A percentile compares a stretch with the other conserved stretches of the same genome.
Evolutionary conservation across 2,329 filamentous ascomycete genomes (phyloP).

Genomic region (Botryotinia calthae): DNA sequence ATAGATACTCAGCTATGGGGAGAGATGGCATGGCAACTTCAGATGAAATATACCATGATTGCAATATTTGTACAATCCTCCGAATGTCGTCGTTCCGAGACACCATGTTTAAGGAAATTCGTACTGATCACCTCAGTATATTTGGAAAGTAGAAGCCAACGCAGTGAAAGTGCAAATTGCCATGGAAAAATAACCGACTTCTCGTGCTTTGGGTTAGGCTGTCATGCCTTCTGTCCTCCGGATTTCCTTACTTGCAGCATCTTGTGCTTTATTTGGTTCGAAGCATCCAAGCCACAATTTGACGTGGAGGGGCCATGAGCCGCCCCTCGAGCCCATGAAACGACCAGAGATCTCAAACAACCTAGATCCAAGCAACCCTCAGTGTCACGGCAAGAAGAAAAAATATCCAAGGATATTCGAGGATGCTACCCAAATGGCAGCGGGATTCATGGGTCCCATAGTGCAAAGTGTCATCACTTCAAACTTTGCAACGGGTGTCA

Average conservation of each 20-base stretch:
- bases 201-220: constrained; percentile 13
- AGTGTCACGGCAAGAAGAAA: constrained; percentile 7
- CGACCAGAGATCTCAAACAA: constrained; percentile 16
- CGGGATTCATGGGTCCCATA: constrained; percentile 12
- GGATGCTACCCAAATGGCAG: constrained; percentile 18
- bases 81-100: constrained; percentile 15
- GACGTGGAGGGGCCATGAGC: constrained; percentile 5
- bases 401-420: background rate
- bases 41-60: constrained; percentile 10
- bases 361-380: constrained; percentile 12
- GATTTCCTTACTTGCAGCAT: constrained; percentile 16
- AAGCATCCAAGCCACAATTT: constrained; percentile 14
- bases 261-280: constrained; percentile 11
- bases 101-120: constrained; percentile 8
- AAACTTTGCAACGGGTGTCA: constrained; percentile 19
- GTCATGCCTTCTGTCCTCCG: constrained; percentile 15
- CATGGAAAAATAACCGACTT: constrained; percentile 1
- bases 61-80: constrained; percentile 15
- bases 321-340: constrained; percentile 14
- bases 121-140: background rate
- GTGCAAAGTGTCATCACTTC: constrained; percentile 20
- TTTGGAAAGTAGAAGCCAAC: background rate
- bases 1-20: background rate
- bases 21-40: constrained; percentile 18
- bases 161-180: background rate